Conservation (phyloP, 441 rosid species). For the Adansonia rubrostipa region DNA sequence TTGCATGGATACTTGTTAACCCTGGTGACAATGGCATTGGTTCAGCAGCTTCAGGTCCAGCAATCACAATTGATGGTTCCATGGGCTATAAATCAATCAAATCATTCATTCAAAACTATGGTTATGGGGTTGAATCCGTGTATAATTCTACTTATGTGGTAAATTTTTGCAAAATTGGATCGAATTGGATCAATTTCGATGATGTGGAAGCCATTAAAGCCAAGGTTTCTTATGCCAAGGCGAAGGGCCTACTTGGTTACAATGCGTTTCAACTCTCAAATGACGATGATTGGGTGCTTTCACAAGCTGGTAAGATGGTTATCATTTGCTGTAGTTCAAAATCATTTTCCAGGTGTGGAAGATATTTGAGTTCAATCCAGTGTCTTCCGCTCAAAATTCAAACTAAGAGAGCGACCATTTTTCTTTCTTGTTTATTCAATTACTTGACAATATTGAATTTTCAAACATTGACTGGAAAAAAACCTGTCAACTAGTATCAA, state of each 20-base stretch:
- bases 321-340: neutral
- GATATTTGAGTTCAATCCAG: neutral
- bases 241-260: slow-evolving; percentile 44
- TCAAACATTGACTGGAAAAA: neutral
- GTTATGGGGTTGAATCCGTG: slow-evolving; percentile 31
- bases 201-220: slow-evolving; percentile 38
- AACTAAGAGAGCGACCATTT: neutral
- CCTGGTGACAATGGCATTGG: slow-evolving; percentile 27
- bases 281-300: slow-evolving; percentile 44
- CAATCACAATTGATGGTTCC: slow-evolving; percentile 36
- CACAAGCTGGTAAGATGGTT: slow-evolving; percentile 39
- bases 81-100: slow-evolving; percentile 30
- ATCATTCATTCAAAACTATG: slow-evolving; percentile 29
- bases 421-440: neutral
- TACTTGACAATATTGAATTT: neutral
- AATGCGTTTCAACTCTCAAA: slow-evolving; percentile 33
- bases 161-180: slow-evolving; percentile 27
- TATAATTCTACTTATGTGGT: slow-evolving; percentile 41
- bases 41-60: slow-evolving; percentile 37
- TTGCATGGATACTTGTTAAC: slow-evolving; percentile 38
- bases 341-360: neutral
- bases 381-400: no score
- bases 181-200: slow-evolving; percentile 42
- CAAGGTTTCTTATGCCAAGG: slow-evolving; percentile 44
- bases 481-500: neutral